Evolutionary conservation across 2,329 filamentous ascomycete genomes (phyloP), one percentile per base, ranked within the genome.

Genomic region (Torrubiellomyces zombiae): DNA sequence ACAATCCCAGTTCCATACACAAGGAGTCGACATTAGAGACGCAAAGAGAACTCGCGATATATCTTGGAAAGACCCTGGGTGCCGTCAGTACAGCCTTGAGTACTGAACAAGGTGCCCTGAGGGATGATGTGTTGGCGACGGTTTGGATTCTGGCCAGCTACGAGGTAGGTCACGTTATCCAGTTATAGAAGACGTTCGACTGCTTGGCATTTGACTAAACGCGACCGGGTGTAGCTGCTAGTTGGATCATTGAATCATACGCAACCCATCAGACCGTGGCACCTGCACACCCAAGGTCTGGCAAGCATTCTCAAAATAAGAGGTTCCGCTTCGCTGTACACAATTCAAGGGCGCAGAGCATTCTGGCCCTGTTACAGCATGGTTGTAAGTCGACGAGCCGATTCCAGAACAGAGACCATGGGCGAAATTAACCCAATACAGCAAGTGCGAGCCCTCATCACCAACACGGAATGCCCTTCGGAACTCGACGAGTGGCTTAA

Each of bases 121-220:
- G 52, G 28, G 39, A 51, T 13, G 46, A 55, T 27, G 40, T 53
- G 12, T 44, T 55, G 10, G 47, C 46, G 10, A 50, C 52, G 3
- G 46, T 55, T 3, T 55, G 52, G 52, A 42, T 55, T 17, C 35
- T 55, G 12, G 33, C 48, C 20, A 53, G 51, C 29, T 54, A 55
- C 23, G 52, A 55, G 41, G 51, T 50, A 30, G 4, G 28, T 28
- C 14, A 12, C 7, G 14, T 13, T n/a, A 18, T n/a, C 10, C 14
- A 14, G 10, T 16, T 10, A 16, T 14, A 11, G 7, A 14, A 13
- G 14, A 7, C 8, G n/a, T n/a, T 8, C 5, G 13, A 8, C 8
- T 9, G 7, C 14, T 6, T 16, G 11, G n/a, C 11, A 14, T 5
- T 2, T 9, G 26, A 16, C 34, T 39, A 9, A 44, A 27, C 3